phyloP scores from a whole-genome alignment of 78 protist species.

The Guillardia theta region DNA sequence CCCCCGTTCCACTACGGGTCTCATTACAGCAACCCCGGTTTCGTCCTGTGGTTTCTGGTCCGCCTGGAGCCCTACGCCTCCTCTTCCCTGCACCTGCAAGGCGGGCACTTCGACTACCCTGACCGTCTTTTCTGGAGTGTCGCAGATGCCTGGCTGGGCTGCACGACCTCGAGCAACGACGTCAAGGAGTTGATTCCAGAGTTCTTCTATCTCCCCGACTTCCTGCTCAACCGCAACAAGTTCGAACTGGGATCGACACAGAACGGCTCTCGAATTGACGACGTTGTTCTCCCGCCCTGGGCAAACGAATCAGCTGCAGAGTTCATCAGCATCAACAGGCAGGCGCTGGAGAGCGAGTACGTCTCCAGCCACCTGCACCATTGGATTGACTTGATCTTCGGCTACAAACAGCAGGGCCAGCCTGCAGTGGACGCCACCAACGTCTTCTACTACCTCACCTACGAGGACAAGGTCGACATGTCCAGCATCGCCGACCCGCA shows the following conservation, averaged over 20 bases:
- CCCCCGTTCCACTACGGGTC: constrained; percentile 89
- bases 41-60: constrained; percentile 82
- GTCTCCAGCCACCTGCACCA: constrained; percentile 46
- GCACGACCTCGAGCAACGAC: neutral
- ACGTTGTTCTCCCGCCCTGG: constrained; percentile 96
- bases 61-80: constrained; percentile 85
- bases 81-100: constrained; percentile 46
- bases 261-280: constrained; percentile 33
- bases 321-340: neutral
- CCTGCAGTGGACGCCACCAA: constrained; percentile 71
- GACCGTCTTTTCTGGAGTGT: constrained; percentile 20
- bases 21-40: constrained; percentile 84
- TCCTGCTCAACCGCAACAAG: constrained; percentile 57
- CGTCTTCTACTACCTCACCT: constrained; percentile 88
- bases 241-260: constrained; percentile 51
- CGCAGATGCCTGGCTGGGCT: neutral
- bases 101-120: constrained; percentile 2
- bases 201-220: constrained; percentile 74
- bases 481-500: constrained; percentile 49
- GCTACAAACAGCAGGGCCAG: constrained; percentile 78
- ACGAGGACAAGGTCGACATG: constrained; percentile 88
- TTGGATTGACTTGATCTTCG: constrained; percentile 99
- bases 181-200: constrained; percentile 82
- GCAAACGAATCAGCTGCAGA: neutral
- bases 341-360: neutral